Evolutionary conservation across 805 yeast genomes (phyloP).

Genomic region (Sugiyamaella qingdaonensis): DNA sequence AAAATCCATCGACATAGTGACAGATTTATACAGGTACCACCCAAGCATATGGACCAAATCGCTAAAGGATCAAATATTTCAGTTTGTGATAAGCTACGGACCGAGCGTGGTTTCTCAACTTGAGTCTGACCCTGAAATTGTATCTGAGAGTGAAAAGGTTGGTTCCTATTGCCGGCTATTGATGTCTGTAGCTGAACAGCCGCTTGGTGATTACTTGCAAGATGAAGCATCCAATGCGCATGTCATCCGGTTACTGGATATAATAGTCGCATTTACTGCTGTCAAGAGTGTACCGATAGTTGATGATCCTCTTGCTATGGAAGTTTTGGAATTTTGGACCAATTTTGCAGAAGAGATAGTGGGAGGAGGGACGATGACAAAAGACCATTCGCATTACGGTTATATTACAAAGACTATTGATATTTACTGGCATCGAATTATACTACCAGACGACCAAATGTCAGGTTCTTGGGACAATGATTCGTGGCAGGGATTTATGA

Average conservation of each 20-base stretch:
- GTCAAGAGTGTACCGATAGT: constrained; percentile 20
- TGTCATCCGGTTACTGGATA: constrained; percentile 3
- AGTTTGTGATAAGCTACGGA: constrained; percentile 6
- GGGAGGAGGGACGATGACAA: constrained; percentile 30
- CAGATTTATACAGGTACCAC: constrained; percentile 16
- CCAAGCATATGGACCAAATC: constrained; percentile 17
- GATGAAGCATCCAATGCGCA: constrained; percentile 4
- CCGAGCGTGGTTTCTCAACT: neutral
- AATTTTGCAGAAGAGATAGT: constrained; percentile 30
- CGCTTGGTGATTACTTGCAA: neutral
- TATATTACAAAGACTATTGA: constrained; percentile 47
- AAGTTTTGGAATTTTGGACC: constrained; percentile 34
- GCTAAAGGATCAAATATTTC: constrained; percentile 9
- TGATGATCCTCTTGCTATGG: constrained; percentile 29
- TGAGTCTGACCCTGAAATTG: neutral
- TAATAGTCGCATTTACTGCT: constrained; percentile 16
- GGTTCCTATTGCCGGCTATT: constrained; percentile 11
- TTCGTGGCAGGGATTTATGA: constrained; percentile 52
- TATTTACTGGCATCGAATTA: constrained; percentile 67
- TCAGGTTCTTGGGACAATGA: constrained; percentile 31
- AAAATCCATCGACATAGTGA: constrained; percentile 12
- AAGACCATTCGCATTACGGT: neutral
- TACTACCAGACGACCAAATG: constrained; percentile 28
- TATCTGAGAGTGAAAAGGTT: neutral
- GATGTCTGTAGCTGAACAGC: constrained; percentile 8